Base-by-base conservation (phyloP, 805 yeast genomes). In the Candida maesae region DNA sequence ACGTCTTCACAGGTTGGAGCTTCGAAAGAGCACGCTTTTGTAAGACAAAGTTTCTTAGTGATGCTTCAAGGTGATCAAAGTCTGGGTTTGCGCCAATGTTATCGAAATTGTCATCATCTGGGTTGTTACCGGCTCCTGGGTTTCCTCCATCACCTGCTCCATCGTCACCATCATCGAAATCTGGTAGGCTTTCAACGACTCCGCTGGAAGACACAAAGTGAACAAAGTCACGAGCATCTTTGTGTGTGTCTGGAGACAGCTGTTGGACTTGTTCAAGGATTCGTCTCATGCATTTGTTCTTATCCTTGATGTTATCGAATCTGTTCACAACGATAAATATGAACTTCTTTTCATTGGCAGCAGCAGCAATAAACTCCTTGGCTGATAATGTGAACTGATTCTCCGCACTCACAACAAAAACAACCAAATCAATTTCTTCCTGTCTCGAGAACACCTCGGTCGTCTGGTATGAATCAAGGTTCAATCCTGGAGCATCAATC, bases 401-500 rank as follows among this genome's bases (percentile, higher is more conserved):
- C 56, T 90, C 98, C 0, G 99, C 95, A 60, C 84, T 86, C 3
- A 93, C 96, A 2, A 95, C 98, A 67, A 93, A 95, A 1, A 93
- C 91, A 3, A 93, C 96, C 50, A 93, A 71, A 60, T 93, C 99
- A 47, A 93, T 93, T 57, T 93, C 99, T 56, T 93, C 98, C 66
- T 93, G 98, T 45, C 97, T 78, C 2, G 96, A 84, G 60, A 91
- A 90, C 1, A 93, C 89, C 57, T 91, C 95, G 2, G 96, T 86
- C 0, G 99, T 93, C 60, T 88, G 96, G 53, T 83, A 84, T 5
- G 93, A 85, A 55, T 91, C 97, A 73, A 89, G 73, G 60, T 93
- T 93, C 42, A 93, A 70, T 0, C 99, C 99, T 0, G 99, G 99
- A 0, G 98, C 97, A 66, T 93, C 99, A 39, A 93, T 93, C 46